Conservation (phyloP, 345 rosid genomes). For the Lenwebbia sp. region DNA sequence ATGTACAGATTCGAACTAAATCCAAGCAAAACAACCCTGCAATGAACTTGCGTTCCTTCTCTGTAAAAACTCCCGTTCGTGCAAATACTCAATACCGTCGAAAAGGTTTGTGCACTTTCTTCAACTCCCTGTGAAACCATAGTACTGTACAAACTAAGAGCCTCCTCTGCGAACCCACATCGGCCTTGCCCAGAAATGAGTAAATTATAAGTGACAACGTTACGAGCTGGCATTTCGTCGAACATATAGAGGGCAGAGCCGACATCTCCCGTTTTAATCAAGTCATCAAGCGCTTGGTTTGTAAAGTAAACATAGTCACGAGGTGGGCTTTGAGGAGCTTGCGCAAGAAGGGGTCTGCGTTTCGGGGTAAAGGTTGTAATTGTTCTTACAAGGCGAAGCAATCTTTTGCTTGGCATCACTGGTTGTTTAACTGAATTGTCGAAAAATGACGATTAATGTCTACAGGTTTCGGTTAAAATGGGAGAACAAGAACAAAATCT, state of each 20-base stretch:
- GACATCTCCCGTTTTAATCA: conserved; percentile 29
- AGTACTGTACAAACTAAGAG: conserved; percentile 32
- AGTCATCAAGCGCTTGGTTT: conserved; percentile 29
- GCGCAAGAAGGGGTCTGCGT: neutral
- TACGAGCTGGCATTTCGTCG: conserved; percentile 42
- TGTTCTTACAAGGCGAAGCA: conserved; percentile 14
- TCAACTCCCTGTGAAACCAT: conserved; percentile 42
- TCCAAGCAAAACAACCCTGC: conserved; percentile 57
- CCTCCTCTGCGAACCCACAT: conserved; percentile 20
- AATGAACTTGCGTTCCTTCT: conserved; percentile 63
- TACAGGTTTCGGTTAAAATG: neutral
- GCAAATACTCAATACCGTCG: conserved; percentile 62
- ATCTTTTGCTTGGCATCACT: conserved; percentile 22
- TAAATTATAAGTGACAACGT: conserved; percentile 58
- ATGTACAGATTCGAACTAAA: conserved; percentile 39
- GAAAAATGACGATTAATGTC: neutral
- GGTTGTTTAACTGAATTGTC: neutral
- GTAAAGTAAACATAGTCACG: conserved; percentile 15
- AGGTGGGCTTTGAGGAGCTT: neutral
- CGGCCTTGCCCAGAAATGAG: conserved; percentile 48
- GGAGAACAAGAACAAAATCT: neutral
- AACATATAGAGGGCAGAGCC: conserved; percentile 38
- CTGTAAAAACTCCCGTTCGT: conserved; percentile 16
- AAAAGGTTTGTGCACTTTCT: conserved; percentile 59
- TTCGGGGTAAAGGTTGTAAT: conserved; percentile 18